A percentile compares a stretch with the other conserved stretches of the same genome.
phyloP scores from a whole-genome alignment of 352 stramenopile species.

The Phytophthora pinifolia region DNA sequence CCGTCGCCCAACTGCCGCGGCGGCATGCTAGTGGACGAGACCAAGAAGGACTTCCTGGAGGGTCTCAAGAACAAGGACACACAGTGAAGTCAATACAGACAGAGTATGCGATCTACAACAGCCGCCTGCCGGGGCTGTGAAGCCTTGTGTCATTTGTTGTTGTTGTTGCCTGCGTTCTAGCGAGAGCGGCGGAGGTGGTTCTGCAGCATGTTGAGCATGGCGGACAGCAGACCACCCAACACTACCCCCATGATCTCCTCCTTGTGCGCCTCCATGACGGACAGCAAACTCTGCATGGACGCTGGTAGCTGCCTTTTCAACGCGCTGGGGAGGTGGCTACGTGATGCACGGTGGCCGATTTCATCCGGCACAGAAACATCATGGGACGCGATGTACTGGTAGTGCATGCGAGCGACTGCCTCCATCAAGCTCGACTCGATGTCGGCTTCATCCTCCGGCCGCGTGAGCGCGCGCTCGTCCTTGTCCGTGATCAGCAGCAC shows the following conservation, averaged over 20 bases:
- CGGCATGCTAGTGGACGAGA: conserved; percentile 71
- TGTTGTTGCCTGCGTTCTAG: conserved; percentile 9
- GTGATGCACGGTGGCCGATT: conserved; percentile 38
- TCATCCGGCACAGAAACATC: conserved; percentile 62
- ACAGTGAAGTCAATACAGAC: conserved; percentile 9
- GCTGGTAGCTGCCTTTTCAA: conserved; percentile 49
- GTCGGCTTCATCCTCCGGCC: conserved; percentile 59
- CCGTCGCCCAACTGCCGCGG: conserved; percentile 72
- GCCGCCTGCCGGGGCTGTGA: not conserved
- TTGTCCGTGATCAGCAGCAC: conserved; percentile 75
- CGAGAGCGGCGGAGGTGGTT: conserved; percentile 44
- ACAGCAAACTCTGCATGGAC: conserved; percentile 42
- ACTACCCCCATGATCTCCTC: conserved; percentile 75
- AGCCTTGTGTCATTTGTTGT: conserved; percentile 3
- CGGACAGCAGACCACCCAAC: conserved; percentile 66
- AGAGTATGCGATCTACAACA: not conserved
- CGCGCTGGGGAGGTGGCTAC: conserved; percentile 21
- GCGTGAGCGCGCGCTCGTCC: conserved; percentile 53
- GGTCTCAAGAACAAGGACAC: conserved; percentile 27
- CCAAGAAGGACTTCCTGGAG: conserved; percentile 65
- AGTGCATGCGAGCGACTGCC: conserved; percentile 66
- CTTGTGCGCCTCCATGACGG: conserved; percentile 60
- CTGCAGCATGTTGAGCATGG: conserved; percentile 75
- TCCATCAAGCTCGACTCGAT: conserved; percentile 68
- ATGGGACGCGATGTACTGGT: conserved; percentile 66